Evolutionary conservation across 2,329 filamentous ascomycete genomes (phyloP).

Genomic region (Aspergillus sp.): DNA sequence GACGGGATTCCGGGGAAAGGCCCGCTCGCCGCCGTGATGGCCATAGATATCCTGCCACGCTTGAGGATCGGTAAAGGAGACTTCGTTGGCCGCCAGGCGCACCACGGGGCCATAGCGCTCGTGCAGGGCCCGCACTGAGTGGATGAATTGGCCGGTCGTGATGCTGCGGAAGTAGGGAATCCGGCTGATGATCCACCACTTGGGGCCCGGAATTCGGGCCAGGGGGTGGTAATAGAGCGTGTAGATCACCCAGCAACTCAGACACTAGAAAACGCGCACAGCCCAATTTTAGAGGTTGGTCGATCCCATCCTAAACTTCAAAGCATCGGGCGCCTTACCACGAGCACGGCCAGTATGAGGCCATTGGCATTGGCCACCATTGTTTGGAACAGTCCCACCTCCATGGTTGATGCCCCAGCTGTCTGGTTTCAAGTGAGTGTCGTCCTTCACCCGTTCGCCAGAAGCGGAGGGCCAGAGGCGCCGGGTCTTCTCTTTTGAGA

Average conservation of each 20-base stretch:
- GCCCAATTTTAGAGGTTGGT: no score
- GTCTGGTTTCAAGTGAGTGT: no score
- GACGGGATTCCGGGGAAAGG: background rate
- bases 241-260: background rate
- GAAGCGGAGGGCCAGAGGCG: no score
- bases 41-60: constrained; percentile 7
- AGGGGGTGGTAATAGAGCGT: background rate
- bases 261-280: no score
- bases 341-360: no score
- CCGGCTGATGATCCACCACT: constrained; percentile 25
- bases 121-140: constrained; percentile 28
- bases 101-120: constrained; percentile 40
- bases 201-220: constrained; percentile 29
- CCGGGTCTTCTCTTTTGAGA: no score
- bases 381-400: no score
- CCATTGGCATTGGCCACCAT: no score
- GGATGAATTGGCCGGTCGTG: constrained; percentile 27
- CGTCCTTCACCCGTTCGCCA: no score
- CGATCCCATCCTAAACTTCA: no score
- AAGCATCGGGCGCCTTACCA: no score
- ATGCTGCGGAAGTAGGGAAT: constrained; percentile 25
- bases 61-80: constrained; percentile 27
- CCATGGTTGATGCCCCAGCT: no score
- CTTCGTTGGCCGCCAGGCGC: constrained; percentile 37
- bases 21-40: background rate